phyloP scores from a whole-genome alignment of 1,139 yeast species.

The Yamadazyma pseudoaaseri region DNA sequence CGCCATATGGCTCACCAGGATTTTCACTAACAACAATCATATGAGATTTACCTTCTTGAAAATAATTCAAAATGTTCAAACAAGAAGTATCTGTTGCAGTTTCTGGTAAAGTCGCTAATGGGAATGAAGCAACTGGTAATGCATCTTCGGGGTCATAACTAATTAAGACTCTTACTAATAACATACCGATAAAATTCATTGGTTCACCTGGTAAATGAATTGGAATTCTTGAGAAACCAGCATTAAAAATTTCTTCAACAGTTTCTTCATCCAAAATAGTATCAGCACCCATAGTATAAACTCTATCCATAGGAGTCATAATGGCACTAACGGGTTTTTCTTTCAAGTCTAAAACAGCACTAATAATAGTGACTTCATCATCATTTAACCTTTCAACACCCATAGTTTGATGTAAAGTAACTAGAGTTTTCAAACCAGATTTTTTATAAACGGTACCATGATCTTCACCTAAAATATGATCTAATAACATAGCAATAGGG shows the following conservation, averaged over 20 bases:
- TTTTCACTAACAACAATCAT: constrained; percentile 89
- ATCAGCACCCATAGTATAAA: constrained; percentile 86
- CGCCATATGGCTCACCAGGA: constrained; percentile 89
- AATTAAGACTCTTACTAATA: constrained; percentile 85
- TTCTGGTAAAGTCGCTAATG: constrained; percentile 94
- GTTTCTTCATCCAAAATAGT: constrained; percentile 77
- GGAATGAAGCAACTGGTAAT: constrained; percentile 88
- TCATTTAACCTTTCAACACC: constrained; percentile 91
- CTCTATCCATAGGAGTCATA: constrained; percentile 94
- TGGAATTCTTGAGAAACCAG: constrained; percentile 96
- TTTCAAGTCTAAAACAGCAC: constrained; percentile 90
- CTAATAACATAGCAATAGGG: constrained; percentile 82
- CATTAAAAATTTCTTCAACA: constrained; percentile 87
- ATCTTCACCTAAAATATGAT: constrained; percentile 85
- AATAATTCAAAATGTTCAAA: constrained; percentile 86
- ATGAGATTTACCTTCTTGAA: constrained; percentile 97
- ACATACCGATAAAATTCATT: constrained; percentile 89
- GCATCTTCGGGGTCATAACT: constrained; percentile 98
- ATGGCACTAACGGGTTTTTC: constrained; percentile 84
- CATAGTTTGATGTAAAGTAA: constrained; percentile 89
- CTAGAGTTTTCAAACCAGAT: constrained; percentile 89
- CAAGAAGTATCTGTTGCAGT: constrained; percentile 91
- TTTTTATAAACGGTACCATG: constrained; percentile 94
- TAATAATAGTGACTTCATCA: constrained; percentile 94
- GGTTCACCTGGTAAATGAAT: constrained; percentile 91